Base-by-base conservation (phyloP, 495 filamentous ascomycete genomes). In the Jackrogersella minutella region DNA sequence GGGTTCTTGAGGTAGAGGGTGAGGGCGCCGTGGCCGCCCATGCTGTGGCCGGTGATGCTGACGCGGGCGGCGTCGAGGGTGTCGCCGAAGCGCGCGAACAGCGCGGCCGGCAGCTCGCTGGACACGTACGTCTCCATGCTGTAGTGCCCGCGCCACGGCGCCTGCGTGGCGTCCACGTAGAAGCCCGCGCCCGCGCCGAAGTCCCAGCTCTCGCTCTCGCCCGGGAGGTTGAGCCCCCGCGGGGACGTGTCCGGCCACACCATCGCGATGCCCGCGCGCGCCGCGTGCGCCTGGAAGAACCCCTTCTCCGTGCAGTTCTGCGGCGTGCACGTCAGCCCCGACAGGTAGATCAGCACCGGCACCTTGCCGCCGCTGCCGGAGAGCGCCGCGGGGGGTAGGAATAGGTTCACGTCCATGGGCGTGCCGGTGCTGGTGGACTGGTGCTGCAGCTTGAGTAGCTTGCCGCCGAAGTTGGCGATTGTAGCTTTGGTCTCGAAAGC, bases 301-400 rank as follows among this genome's bases (percentile, higher is more conserved):
- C 94, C 91, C 78, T 98, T 99, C 76, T 99, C 96, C 30, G 93
- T 85, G 77, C 93, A 93, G 80, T 99, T 99, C 64, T 98, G 93
- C 13, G 91, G 93, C 0, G 93, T 93, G 81, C 95, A 99, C 60
- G 96, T 98, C 34, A 99, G 80, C 24, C 95, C 95, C 13, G 94
- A 93, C 63, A 99, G 88, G 78, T 95, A 99, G 77, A 98, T 87
- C n/a, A 99, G 80, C 1, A 98, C 85, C 24, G 95, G 96, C 10
- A 91, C 86, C 70, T 90, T 92, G 53, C 19, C 44, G 14, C 30
- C 39, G 37, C 51, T 13, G 41, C 46, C 31, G 34, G 49, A 6
- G 28, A 78, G 54, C 63, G 81, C 85, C 71, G 87, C 79, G 0
- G 78, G 87, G 10, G 91, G 92, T 0, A 95, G 81, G 76, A 87